Evolutionary conservation across 2,329 filamentous ascomycete genomes (phyloP), one percentile per base, ranked within the genome.

Genomic region (Aspergillus sp.): DNA sequence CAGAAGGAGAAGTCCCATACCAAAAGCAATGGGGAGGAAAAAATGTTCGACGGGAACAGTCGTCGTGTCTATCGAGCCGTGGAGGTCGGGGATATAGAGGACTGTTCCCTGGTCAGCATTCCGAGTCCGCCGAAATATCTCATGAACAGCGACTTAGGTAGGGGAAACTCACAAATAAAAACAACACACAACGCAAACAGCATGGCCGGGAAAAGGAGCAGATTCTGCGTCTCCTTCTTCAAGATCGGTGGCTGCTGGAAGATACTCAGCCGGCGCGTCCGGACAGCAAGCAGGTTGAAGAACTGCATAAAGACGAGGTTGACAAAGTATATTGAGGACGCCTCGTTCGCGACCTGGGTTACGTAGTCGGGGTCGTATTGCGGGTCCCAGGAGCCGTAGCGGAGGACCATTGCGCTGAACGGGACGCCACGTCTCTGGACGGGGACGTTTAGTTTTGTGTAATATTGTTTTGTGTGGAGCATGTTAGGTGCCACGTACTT

Each of bases 221-320:
- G 77, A 71, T 93, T 93, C 71, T 86, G 83, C 0, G 88, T 91
- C 11, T 77, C 72, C 68, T 82, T 84, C 72, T 89, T 89, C 74
- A 89, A 87, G 7, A 85, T 64, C 0, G 90, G 90, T 3, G 88
- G 87, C 67, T 93, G 90, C 71, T 91, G 88, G 74, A 93, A 87
- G 65, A 93, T 85, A 59, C 85, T 85, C 23, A 89, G 80, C 1
- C 85, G 82, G 1, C 88, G 81, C 1, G 87, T 93, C 17, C 90
- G 83, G 5, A 91, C 82, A 1, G 87, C 87, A 70, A 93, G 84
- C 4, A 93, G 80, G 71, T 90, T 91, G 81, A 92, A 92, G 82
- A 88, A 89, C 81, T 91, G 89, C 89, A 93, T 92, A 53, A 93
- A 87, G 2, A 94, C 91, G 23, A 94, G 79, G 62, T 89, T 93